phyloP scores from a whole-genome alignment of 2,329 filamentous ascomycete species.

The Botrytis tulipae region DNA sequence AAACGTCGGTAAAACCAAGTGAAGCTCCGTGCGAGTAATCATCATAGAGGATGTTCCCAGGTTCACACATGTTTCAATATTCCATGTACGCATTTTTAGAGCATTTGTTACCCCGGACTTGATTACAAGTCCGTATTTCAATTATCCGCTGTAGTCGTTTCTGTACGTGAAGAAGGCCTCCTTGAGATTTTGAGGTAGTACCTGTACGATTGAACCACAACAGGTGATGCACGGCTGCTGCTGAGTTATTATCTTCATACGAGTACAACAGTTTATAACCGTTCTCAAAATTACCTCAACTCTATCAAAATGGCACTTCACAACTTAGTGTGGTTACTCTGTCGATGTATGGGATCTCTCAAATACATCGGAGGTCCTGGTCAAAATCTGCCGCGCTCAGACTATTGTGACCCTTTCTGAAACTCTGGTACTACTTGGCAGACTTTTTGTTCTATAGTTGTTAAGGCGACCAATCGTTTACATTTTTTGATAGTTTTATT shows the following conservation, averaged over 20 bases:
- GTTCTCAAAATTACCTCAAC: neutral
- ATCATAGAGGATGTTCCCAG: neutral
- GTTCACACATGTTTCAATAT: neutral
- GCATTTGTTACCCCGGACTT: neutral
- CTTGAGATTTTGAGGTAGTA: neutral
- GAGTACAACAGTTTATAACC: too few species aligned
- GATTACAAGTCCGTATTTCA: neutral
- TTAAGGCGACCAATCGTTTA: conserved; percentile 1
- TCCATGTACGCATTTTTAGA: neutral
- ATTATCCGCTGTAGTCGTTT: neutral
- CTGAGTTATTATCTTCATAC: neutral
- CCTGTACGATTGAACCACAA: too few species aligned
- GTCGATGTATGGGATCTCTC: neutral
- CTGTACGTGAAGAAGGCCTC: neutral
- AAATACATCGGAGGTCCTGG: neutral
- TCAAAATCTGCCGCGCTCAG: neutral
- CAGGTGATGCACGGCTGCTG: neutral
- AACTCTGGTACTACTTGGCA: neutral
- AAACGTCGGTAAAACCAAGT: conserved; percentile 1
- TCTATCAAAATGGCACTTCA: neutral
- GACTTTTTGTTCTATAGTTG: neutral
- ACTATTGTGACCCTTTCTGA: neutral
- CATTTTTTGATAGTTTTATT: neutral
- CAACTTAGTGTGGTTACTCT: neutral
- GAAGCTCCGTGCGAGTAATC: neutral